Base-by-base conservation (phyloP, 2,329 filamentous ascomycete species). In the Alternaria alternata region DNA sequence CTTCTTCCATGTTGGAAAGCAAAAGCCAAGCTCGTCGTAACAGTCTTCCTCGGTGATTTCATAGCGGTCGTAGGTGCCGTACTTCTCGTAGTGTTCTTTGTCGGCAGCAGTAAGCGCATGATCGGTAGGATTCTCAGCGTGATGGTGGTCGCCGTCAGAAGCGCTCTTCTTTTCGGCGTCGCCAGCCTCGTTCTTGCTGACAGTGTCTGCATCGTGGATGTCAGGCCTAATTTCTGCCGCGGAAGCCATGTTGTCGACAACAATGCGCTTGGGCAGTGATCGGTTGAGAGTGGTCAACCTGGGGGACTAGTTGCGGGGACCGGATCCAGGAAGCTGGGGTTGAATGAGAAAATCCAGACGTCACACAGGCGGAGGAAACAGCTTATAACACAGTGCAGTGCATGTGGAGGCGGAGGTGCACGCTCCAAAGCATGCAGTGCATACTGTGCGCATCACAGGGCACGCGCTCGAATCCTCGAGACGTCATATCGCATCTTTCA, bases 1-100 rank as follows among this genome's bases (percentile, higher is more conserved):
- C 67, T 87, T 87, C 75, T 83, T 84, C 79, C 77, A 81, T 1
- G 68, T 75, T 0, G 84, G 76, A 60, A 82, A 86, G 12, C 72
- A 75, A 70, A 81, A 84, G 14, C 83, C 85, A 11, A 85, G 79
- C 32, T 80, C 75, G 5, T 84, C 79, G 51, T 85, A 84, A 71
- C 80, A 81, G 41, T 85, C 82, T 16, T 78, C 78, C 57, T 85
- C 84, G 0, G 78, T 81, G 61, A 86, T 78, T 61, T 78, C 82
- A 68, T 81, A 80, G 65, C 82, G 82, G 64, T 82, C 81, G 68
- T 82, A 77, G 0, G 75, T 78, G 24, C 75, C 74, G 41, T 71
- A 75, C 34, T 73, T 76, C 7, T 72, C 69, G 55, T 68, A 75
- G 56, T 75, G 74, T 12, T 67, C 54, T 34, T 68, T 69, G 51